Conservation (phyloP, 2,329 filamentous ascomycete species). For the Cytospora chrysosperma region DNA sequence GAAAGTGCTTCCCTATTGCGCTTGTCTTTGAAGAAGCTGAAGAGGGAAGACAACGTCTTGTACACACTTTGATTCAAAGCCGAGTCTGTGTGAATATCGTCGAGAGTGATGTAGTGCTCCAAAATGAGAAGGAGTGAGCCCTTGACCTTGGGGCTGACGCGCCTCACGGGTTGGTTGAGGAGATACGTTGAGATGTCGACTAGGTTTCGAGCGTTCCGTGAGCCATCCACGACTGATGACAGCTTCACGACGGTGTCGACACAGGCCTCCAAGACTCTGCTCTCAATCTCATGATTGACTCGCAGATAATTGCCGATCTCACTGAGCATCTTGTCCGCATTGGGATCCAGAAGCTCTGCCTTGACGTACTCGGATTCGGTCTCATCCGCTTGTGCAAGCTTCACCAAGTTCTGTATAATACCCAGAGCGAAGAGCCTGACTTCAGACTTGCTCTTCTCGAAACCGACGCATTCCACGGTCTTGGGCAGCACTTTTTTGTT, state of each 20-base stretch:
- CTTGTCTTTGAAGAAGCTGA: constrained; percentile 85
- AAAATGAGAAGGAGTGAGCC: constrained; percentile 76
- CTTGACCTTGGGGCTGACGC: constrained; percentile 82
- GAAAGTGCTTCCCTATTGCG: constrained; percentile 73
- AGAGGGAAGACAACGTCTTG: constrained; percentile 73
- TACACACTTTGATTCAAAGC: constrained; percentile 66
- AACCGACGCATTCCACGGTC: constrained; percentile 69
- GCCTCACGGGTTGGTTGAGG: constrained; percentile 78
- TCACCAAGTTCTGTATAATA: constrained; percentile 69
- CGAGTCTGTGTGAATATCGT: constrained; percentile 53
- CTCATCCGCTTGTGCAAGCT: constrained; percentile 55
- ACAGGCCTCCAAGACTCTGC: constrained; percentile 73
- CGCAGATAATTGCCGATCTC: constrained; percentile 66
- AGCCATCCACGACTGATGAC: constrained; percentile 65
- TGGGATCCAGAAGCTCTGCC: constrained; percentile 55
- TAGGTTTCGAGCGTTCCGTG: constrained; percentile 71
- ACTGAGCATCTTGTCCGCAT: constrained; percentile 60
- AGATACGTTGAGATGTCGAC: constrained; percentile 79
- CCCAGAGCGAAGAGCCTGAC: constrained; percentile 81
- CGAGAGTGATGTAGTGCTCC: constrained; percentile 73
- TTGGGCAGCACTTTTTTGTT: constrained; percentile 66
- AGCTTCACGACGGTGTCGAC: constrained; percentile 78
- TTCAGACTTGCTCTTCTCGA: constrained; percentile 64
- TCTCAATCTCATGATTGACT: constrained; percentile 59
- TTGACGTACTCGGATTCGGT: constrained; percentile 57